These are phyloP conservation scores for Microstroma glucosiphilum DNA, from an alignment of 1,284 basidiomycete species.

Conservation along the genomic window DNA sequence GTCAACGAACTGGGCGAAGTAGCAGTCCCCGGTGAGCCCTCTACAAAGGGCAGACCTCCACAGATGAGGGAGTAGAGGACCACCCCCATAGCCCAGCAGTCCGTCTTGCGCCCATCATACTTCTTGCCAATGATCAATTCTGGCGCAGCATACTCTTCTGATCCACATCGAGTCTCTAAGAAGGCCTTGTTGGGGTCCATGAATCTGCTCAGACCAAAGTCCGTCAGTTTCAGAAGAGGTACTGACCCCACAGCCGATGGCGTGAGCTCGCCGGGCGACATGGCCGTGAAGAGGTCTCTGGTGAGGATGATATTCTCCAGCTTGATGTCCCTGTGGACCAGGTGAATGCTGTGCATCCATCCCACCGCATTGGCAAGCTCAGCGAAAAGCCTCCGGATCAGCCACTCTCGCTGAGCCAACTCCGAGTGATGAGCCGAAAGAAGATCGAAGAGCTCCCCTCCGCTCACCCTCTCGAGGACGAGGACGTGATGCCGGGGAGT, in stretches of 20 bases:
- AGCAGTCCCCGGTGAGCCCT: conserved; percentile 5
- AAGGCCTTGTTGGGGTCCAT: conserved; percentile 66
- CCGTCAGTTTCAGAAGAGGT: conserved; percentile 76
- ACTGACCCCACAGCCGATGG: conserved; percentile 49
- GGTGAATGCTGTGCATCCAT: conserved; percentile 80
- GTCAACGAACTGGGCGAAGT: neutral
- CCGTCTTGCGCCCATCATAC: conserved; percentile 95
- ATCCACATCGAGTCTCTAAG: conserved; percentile 79
- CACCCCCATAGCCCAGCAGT: conserved; percentile 97
- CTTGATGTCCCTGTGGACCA: conserved; percentile 89
- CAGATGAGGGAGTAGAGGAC: conserved; percentile 95
- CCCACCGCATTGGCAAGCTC: conserved; percentile 74
- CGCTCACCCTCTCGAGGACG: conserved; percentile 69
- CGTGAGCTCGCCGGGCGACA: conserved; percentile 11
- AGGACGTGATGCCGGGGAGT: conserved; percentile 71
- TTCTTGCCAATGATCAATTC: conserved; percentile 89
- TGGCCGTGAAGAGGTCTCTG: conserved; percentile 22
- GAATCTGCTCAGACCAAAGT: conserved; percentile 84
- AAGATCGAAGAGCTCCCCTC: conserved; percentile 74
- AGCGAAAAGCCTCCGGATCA: conserved; percentile 68
- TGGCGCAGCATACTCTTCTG: conserved; percentile 83
- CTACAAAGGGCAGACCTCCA: conserved; percentile 56
- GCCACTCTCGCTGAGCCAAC: conserved; percentile 56
- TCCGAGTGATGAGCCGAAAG: conserved; percentile 61
- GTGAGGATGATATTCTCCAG: conserved; percentile 62